Conservation (phyloP, 805 yeast species). For the Candida sonorensis region DNA sequence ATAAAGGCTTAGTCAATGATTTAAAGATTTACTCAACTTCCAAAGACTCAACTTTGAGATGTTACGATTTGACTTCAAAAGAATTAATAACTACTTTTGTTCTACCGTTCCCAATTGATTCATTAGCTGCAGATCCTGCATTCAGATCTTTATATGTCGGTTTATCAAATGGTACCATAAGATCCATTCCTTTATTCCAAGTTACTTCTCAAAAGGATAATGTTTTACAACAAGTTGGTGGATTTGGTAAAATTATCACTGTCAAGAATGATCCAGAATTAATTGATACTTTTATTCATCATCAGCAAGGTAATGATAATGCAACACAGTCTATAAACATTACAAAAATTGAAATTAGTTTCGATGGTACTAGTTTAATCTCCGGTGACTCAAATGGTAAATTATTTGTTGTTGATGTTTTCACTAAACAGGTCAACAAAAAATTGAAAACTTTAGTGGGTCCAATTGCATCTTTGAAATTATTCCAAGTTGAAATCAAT, state of each 20-base stretch:
- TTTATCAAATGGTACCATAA: slow-evolving; percentile 51
- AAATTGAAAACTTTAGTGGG: slow-evolving; percentile 36
- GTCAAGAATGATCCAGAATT: slow-evolving; percentile 44
- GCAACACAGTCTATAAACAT: slow-evolving; percentile 29
- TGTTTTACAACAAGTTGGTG: slow-evolving; percentile 54
- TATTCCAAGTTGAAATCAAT: slow-evolving; percentile 13
- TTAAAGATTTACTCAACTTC: slow-evolving; percentile 63
- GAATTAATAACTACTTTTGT: slow-evolving; percentile 64
- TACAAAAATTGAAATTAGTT: slow-evolving; percentile 49
- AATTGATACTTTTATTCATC: slow-evolving; percentile 47
- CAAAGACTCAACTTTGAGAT: slow-evolving; percentile 64
- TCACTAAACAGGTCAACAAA: slow-evolving; percentile 60
- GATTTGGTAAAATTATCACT: slow-evolving; percentile 43
- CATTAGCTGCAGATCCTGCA: slow-evolving; percentile 69
- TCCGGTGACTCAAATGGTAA: slow-evolving; percentile 74
- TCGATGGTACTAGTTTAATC: slow-evolving; percentile 68
- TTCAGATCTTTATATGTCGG: slow-evolving; percentile 73
- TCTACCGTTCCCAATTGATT: slow-evolving; percentile 48
- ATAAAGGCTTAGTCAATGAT: slow-evolving; percentile 50
- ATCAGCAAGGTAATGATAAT: slow-evolving; percentile 24
- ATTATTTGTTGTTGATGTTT: slow-evolving; percentile 60
- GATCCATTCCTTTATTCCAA: slow-evolving; percentile 45
- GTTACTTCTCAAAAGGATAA: slow-evolving; percentile 29
- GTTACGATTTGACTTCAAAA: slow-evolving; percentile 48
- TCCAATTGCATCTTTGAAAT: slow-evolving; percentile 18